phyloP scores from a whole-genome alignment of 192 early-diverging fungal species.

The Coemansia sp. region DNA sequence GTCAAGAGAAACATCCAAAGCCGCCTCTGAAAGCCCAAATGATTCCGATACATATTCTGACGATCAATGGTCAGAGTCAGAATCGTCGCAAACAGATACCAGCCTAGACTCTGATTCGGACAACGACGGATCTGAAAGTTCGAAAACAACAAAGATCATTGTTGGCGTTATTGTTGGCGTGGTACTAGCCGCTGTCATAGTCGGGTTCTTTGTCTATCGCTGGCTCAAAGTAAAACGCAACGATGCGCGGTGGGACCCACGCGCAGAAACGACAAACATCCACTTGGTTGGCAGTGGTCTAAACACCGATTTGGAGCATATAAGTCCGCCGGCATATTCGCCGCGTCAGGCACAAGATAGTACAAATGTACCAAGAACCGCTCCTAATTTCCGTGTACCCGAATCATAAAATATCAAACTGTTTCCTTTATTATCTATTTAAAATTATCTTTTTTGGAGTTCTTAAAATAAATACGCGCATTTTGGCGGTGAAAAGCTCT shows the following conservation, averaged over 20 bases:
- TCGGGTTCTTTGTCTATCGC: not conserved
- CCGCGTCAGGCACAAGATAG: not conserved
- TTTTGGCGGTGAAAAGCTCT: too few relatives aligned
- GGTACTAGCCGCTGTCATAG: not conserved
- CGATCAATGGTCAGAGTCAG: not conserved
- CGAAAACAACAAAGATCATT: not conserved
- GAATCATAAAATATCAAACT: not conserved
- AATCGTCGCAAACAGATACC: too few relatives aligned
- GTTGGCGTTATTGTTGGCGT: not conserved
- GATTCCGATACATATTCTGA: not conserved
- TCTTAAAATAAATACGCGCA: too few relatives aligned
- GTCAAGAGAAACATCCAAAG: not conserved
- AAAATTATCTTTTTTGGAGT: not conserved
- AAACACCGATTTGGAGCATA: not conserved
- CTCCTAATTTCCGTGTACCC: not conserved
- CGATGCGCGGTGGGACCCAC: not conserved
- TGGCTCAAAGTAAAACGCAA: not conserved
- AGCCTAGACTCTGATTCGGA: not conserved
- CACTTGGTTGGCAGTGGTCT: not conserved
- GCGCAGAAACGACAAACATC: not conserved
- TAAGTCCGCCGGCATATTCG: not conserved
- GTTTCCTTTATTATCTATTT: not conserved
- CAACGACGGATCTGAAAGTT: not conserved
- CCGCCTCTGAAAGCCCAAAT: too few relatives aligned
- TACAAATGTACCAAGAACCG: not conserved